These are phyloP conservation scores for Cercospora zeina DNA, from an alignment of 2,329 filamentous ascomycete genomes.

Conservation along the genomic window DNA sequence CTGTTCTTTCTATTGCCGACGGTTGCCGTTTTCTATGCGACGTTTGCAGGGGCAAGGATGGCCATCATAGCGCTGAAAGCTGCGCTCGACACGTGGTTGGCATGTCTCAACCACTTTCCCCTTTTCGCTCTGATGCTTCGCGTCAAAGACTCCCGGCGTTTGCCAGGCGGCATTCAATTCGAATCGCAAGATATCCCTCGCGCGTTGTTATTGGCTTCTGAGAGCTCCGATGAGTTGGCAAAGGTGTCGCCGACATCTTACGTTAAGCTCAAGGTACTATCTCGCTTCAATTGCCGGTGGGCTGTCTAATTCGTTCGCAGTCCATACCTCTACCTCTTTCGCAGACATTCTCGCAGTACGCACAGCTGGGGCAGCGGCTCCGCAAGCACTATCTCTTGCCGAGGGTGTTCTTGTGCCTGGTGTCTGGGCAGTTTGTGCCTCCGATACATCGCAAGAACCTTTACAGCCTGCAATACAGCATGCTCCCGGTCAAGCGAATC, in stretches of 20 bases:
- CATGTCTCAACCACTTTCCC: slow-evolving; percentile 95
- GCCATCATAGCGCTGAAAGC: slow-evolving; percentile 92
- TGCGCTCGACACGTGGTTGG: slow-evolving; percentile 83
- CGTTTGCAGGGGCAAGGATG: slow-evolving; percentile 93
- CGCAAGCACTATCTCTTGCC: slow-evolving; percentile 94
- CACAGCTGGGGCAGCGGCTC: slow-evolving; percentile 87
- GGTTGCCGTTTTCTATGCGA: slow-evolving; percentile 93
- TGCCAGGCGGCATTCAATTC: slow-evolving; percentile 89
- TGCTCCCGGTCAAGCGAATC: slow-evolving; percentile 81
- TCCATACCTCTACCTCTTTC: slow-evolving; percentile 85
- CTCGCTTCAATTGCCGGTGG: neutral
- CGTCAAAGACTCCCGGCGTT: slow-evolving; percentile 83
- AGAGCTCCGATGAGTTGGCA: slow-evolving; percentile 12
- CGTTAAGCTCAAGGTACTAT: slow-evolving; percentile 75
- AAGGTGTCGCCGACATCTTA: slow-evolving; percentile 67
- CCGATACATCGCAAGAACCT: slow-evolving; percentile 92
- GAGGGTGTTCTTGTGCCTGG: slow-evolving; percentile 79
- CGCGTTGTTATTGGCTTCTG: slow-evolving; percentile 31
- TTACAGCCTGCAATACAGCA: slow-evolving; percentile 96
- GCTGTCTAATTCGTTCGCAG: slow-evolving; percentile 48
- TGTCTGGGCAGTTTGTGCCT: slow-evolving; percentile 81
- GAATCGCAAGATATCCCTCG: slow-evolving; percentile 73
- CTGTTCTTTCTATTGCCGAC: slow-evolving; percentile 94
- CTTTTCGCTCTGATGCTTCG: slow-evolving; percentile 95
- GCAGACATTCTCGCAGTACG: slow-evolving; percentile 98